These are phyloP conservation scores for Paramecium sonneborni DNA, from an alignment of 73 alveolate species.

Conservation along the genomic window DNA sequence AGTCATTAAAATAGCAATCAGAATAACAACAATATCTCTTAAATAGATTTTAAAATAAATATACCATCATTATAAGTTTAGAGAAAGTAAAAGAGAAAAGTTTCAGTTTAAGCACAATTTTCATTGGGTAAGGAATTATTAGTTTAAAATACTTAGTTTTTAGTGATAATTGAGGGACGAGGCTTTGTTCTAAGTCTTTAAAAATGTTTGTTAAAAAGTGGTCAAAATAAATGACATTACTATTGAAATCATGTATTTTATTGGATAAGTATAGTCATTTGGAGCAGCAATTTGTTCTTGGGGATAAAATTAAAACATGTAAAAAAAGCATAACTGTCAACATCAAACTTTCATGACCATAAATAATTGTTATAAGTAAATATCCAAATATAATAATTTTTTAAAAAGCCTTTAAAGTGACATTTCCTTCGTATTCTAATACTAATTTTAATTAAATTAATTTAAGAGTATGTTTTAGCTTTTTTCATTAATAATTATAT, in stretches of 20 bases:
- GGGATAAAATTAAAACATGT: slow-evolving; percentile 1
- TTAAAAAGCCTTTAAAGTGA: neutral
- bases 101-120: slow-evolving; percentile 49
- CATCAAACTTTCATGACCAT: slow-evolving; percentile 36
- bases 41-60: neutral
- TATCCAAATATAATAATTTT: neutral
- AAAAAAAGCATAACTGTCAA: slow-evolving; percentile 7
- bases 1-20: neutral
- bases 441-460: neutral
- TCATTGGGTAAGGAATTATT: slow-evolving; percentile 33
- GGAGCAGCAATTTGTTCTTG: neutral
- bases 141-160: slow-evolving; percentile 45
- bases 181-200: slow-evolving; percentile 25
- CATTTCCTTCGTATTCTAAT: neutral
- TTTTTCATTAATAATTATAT: neutral
- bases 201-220: neutral
- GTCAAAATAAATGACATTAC: neutral
- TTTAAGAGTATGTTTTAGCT: neutral
- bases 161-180: neutral
- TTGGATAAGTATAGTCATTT: neutral
- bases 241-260: neutral
- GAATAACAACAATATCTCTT: neutral
- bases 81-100: neutral
- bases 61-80: neutral
- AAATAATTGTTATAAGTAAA: neutral